These are phyloP conservation scores for Candida mattraensis DNA, from an alignment of 805 yeast species.

Conservation along the genomic window DNA sequence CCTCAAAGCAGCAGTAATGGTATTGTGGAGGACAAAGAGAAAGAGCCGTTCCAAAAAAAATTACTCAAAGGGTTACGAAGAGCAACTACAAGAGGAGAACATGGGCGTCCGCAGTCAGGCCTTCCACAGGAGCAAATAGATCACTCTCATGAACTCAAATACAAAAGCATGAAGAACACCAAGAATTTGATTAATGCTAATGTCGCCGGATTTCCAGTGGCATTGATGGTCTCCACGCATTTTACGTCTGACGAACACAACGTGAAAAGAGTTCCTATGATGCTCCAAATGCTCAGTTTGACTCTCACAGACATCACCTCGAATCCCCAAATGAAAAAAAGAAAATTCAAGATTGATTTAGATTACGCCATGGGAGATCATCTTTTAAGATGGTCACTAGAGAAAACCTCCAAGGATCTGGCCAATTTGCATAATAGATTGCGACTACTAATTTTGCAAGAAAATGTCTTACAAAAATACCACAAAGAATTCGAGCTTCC, in stretches of 20 bases:
- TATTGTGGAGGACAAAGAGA: constrained; percentile 8
- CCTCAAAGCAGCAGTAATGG: not conserved
- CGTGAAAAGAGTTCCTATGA: constrained; percentile 75
- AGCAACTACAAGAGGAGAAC: constrained; percentile 15
- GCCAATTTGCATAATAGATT: constrained; percentile 68
- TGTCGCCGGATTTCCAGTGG: constrained; percentile 69
- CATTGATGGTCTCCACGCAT: constrained; percentile 70
- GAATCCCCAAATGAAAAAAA: constrained; percentile 38
- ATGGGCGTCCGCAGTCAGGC: constrained; percentile 10
- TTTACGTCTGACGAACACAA: constrained; percentile 77
- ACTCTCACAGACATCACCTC: constrained; percentile 53
- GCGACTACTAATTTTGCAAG: constrained; percentile 51
- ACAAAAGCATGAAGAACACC: constrained; percentile 27
- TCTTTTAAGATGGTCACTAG: constrained; percentile 76
- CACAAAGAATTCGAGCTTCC: constrained; percentile 35
- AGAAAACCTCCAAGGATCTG: constrained; percentile 71
- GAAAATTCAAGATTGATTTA: constrained; percentile 63
- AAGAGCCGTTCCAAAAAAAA: constrained; percentile 19
- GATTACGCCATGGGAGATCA: constrained; percentile 89
- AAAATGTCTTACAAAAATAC: constrained; percentile 29
- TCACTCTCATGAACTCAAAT: constrained; percentile 22
- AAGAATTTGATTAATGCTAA: constrained; percentile 48
- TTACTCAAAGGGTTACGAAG: constrained; percentile 22
- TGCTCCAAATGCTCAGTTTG: constrained; percentile 71
- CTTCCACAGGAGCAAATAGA: constrained; percentile 12